Conservation (phyloP, 495 filamentous ascomycete species). For the Penicillium salamii region DNA sequence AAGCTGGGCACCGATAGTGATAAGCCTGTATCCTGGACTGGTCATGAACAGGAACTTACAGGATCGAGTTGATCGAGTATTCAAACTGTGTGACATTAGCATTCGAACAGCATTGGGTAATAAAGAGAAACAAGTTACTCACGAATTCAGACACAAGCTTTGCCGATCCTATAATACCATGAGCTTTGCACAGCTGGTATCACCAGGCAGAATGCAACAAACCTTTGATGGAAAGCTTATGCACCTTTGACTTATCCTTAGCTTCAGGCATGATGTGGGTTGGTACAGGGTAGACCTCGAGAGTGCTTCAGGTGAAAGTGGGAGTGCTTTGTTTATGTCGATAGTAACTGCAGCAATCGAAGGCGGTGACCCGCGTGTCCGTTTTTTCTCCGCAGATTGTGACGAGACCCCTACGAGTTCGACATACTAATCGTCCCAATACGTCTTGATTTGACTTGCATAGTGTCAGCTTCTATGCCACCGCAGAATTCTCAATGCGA, state of each 20-base stretch:
- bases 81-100: slow-evolving; percentile 66
- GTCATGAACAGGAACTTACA: slow-evolving; percentile 43
- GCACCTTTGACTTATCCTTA: slow-evolving; percentile 87
- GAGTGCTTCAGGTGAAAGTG: slow-evolving; percentile 5
- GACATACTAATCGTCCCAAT: neutral
- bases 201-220: slow-evolving; percentile 2
- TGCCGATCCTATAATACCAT: slow-evolving; percentile 58
- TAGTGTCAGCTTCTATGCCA: slow-evolving; percentile 31
- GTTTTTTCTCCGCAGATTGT: slow-evolving; percentile 29
- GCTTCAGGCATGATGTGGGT: slow-evolving; percentile 41
- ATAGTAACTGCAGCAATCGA: slow-evolving; percentile 9
- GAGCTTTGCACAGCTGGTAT: slow-evolving; percentile 12
- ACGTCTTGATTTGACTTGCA: slow-evolving; percentile 2
- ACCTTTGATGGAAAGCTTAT: slow-evolving; percentile 93
- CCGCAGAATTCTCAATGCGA: slow-evolving; percentile 49
- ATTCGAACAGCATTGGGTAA: neutral
- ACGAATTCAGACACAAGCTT: slow-evolving; percentile 95
- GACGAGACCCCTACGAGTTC: neutral
- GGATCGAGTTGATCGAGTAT: slow-evolving; percentile 93
- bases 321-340: slow-evolving; percentile 36
- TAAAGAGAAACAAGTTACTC: slow-evolving; percentile 31
- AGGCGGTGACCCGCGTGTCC: slow-evolving; percentile 20
- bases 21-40: neutral
- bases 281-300: no score
- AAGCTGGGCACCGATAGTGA: slow-evolving; percentile 51